Evolutionary conservation across 495 filamentous ascomycete species (phyloP), one percentile per base, ranked within the genome.

Genomic region (Neurospora sp.): DNA sequence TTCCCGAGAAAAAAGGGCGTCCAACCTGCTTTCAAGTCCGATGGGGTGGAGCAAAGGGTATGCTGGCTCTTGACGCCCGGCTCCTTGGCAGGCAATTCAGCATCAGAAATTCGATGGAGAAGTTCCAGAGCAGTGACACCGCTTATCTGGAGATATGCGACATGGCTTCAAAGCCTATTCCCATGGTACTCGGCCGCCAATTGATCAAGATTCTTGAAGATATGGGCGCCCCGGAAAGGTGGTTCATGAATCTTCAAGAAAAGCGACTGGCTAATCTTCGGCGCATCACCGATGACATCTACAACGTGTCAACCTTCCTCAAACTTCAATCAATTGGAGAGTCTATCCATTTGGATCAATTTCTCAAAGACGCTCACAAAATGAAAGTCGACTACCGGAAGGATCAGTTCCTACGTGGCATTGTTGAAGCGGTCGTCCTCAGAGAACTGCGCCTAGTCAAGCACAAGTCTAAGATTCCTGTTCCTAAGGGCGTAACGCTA

Each of bases 161-260:
- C 54, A 83, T 87, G 46, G 88, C 87, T 3, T 87, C 86, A 31
- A 88, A 84, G 54, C 90, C 90, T 0, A 85, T 94, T 16, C 88
- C 89, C 0, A 83, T 93, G 75, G 86, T 89, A 44, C 86, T 97
- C 3, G 94, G 95, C 77, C 88, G 89, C 2, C 92, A 91, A 70
- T 79, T 93, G 42, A 92, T 97, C 77, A 95, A 96, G 78, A 92
- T 95, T 38, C 78, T 96, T 39, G 93, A 97, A 75, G 93, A 96
- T 75, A 85, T 87, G 83, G 76, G 75, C 8, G 89, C 92, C 0
- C 78, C 83, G 0, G 76, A 79, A 8, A 41, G 82, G 0, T 88
- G 86, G 76, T 93, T 96, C 76, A 79, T 91, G 11, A 73, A 85
- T 1, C 82, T 91, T 0, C 92, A 94, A 78, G 79, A 79, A 1